Conservation (phyloP, 768 basidiomycete genomes). For the Flagelloscypha sp. region DNA sequence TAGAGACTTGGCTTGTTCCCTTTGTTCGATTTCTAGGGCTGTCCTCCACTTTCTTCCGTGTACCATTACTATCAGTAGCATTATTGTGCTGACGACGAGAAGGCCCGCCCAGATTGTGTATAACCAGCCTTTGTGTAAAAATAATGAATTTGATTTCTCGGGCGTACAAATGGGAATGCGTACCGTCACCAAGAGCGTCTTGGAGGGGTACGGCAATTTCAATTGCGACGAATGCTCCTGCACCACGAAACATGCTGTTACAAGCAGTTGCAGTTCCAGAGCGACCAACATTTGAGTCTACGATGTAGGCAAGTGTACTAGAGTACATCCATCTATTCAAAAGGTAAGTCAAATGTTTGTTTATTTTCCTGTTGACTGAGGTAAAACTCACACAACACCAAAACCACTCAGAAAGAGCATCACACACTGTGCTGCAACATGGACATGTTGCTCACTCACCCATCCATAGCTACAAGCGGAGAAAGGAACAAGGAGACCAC, state of each 20-base stretch:
- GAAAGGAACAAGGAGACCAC: slow-evolving; percentile 46
- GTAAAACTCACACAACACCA: slow-evolving; percentile 52
- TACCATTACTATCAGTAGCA: slow-evolving; percentile 35
- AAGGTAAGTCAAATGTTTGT: not conserved
- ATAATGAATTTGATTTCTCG: not conserved
- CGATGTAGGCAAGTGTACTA: slow-evolving; percentile 73
- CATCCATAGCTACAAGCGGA: slow-evolving; percentile 67
- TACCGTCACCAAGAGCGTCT: slow-evolving; percentile 69
- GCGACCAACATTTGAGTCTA: slow-evolving; percentile 78
- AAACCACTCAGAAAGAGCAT: slow-evolving; percentile 69
- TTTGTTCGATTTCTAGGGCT: too few relatives aligned
- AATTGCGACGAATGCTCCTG: slow-evolving; percentile 56
- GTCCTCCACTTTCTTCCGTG: slow-evolving; percentile 39
- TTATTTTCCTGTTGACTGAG: too few relatives aligned
- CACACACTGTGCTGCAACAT: slow-evolving; percentile 62
- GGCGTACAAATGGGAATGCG: slow-evolving; percentile 2
- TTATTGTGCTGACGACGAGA: slow-evolving; percentile 29
- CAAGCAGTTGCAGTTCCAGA: slow-evolving; percentile 68
- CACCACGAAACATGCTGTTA: slow-evolving; percentile 72
- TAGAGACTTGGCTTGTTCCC: too few relatives aligned
- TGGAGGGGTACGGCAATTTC: slow-evolving; percentile 72
- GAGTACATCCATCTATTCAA: slow-evolving; percentile 49
- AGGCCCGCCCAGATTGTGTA: slow-evolving; percentile 61
- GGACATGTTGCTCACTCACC: slow-evolving; percentile 54
- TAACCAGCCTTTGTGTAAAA: slow-evolving; percentile 41